Evolutionary conservation across 495 filamentous ascomycete species (phyloP).

Genomic region (Podospora sp.): DNA sequence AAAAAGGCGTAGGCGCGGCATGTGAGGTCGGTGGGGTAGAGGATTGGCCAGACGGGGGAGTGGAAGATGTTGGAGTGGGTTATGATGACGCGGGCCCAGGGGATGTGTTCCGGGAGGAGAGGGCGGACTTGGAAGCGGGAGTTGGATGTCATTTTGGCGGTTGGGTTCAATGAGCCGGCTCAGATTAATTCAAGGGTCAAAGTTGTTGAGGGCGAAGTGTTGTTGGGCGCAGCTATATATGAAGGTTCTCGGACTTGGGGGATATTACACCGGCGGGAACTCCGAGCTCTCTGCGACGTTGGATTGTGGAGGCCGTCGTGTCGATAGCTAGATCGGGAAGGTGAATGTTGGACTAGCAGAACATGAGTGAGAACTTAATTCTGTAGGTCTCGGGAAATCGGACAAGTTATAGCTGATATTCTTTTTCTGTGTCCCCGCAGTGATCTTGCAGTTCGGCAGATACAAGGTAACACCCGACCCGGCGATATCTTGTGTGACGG

Average conservation of each 20-base stretch:
- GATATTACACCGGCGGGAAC: neutral
- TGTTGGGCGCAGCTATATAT: neutral
- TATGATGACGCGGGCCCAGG: constrained; percentile 42
- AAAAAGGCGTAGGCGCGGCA: constrained; percentile 26
- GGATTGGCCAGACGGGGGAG: constrained; percentile 38
- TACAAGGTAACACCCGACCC: neutral
- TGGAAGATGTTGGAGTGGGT: constrained; percentile 43
- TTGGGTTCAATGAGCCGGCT: too few species aligned
- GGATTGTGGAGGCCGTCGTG: neutral
- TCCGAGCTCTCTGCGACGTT: neutral
- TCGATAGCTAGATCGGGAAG: neutral
- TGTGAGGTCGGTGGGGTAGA: constrained; percentile 36
- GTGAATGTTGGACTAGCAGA: neutral
- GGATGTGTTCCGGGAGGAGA: constrained; percentile 36
- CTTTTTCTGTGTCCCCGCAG: too few species aligned
- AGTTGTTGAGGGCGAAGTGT: neutral
- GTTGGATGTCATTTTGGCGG: constrained; percentile 16
- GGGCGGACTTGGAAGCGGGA: constrained; percentile 41
- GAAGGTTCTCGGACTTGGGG: neutral
- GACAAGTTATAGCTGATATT: too few species aligned
- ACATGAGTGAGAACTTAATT: neutral
- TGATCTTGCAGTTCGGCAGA: neutral
- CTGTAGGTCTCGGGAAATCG: too few species aligned
- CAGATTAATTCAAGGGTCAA: too few species aligned
- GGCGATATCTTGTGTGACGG: neutral